phyloP scores from a whole-genome alignment of 352 stramenopile species.

The Phytophthora uliginosa region DNA sequence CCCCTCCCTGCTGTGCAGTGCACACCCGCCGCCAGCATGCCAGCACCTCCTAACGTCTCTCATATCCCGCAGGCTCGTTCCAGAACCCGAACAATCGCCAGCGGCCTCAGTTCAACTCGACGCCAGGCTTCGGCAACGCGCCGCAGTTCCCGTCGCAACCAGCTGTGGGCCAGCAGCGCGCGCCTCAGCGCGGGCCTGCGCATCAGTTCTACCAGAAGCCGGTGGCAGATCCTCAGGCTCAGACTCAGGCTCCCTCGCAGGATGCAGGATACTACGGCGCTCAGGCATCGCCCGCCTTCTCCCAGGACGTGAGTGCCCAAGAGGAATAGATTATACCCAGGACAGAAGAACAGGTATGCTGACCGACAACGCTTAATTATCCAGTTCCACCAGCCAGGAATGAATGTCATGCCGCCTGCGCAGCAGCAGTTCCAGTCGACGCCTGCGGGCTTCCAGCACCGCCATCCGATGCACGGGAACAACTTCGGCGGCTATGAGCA shows the following conservation, averaged over 20 bases:
- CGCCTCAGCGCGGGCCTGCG: conserved; percentile 51
- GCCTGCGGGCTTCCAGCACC: conserved; percentile 41
- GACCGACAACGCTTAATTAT: not conserved
- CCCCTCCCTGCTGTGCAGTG: not conserved
- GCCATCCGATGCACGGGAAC: conserved; percentile 36
- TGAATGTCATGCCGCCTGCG: conserved; percentile 32
- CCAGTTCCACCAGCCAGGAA: conserved; percentile 48
- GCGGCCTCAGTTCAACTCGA: conserved; percentile 43
- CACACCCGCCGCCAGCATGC: too few relatives aligned
- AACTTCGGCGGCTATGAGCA: conserved; percentile 41
- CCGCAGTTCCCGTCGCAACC: conserved; percentile 51
- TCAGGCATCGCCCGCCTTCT: conserved; percentile 31
- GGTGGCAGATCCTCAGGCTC: conserved; percentile 4
- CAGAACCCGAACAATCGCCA: conserved; percentile 66
- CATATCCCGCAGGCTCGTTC: conserved; percentile 57
- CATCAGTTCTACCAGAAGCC: conserved; percentile 67
- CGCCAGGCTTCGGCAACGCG: conserved; percentile 28
- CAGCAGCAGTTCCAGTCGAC: conserved; percentile 50
- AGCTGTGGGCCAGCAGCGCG: conserved; percentile 42
- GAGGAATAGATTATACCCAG: not conserved
- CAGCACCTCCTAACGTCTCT: not conserved
- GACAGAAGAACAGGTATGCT: not conserved
- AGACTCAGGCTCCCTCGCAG: conserved; percentile 4
- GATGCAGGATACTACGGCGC: conserved; percentile 47
- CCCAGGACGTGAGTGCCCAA: conserved; percentile 46